A percentile compares a stretch with the other conserved stretches of the same genome.
Evolutionary conservation across 2,329 filamentous ascomycete genomes (phyloP).

Genomic region (Penicillium freii): DNA sequence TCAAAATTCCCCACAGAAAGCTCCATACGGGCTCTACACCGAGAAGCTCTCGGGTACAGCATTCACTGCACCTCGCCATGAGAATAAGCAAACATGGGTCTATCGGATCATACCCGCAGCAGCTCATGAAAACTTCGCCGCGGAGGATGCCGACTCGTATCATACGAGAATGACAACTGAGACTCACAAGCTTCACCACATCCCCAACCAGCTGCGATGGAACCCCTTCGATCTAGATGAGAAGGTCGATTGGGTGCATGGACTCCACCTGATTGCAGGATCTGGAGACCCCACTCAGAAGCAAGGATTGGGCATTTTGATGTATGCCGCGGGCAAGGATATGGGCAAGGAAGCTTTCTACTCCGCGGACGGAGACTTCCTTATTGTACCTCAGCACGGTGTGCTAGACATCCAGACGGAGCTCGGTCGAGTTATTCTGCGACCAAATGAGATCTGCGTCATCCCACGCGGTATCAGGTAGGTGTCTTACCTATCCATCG

Average conservation of each 20-base stretch:
- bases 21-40: constrained; percentile 73
- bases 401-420: constrained; percentile 74
- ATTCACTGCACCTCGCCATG: constrained; percentile 67
- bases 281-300: constrained; percentile 78
- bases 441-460: constrained; percentile 74
- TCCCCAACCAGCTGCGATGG: constrained; percentile 81
- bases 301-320: constrained; percentile 72
- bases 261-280: constrained; percentile 70
- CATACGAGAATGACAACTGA: constrained; percentile 45
- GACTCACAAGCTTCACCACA: constrained; percentile 62
- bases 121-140: constrained; percentile 53
- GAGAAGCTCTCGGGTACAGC: constrained; percentile 74
- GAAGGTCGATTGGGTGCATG: constrained; percentile 66
- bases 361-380: constrained; percentile 75
- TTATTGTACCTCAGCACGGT: constrained; percentile 74
- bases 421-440: constrained; percentile 69
- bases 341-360: constrained; percentile 82
- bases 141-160: constrained; percentile 47
- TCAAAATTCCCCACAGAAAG: constrained; percentile 79
- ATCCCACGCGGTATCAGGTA: constrained; percentile 69
- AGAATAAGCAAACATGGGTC: constrained; percentile 71
- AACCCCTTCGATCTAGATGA: constrained; percentile 72
- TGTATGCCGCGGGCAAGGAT: constrained; percentile 74
- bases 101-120: constrained; percentile 68
- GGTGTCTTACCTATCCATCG: neutral